These are phyloP conservation scores for Zygoascus bituminiphila DNA, from an alignment of 805 yeast genomes.

Conservation along the genomic window DNA sequence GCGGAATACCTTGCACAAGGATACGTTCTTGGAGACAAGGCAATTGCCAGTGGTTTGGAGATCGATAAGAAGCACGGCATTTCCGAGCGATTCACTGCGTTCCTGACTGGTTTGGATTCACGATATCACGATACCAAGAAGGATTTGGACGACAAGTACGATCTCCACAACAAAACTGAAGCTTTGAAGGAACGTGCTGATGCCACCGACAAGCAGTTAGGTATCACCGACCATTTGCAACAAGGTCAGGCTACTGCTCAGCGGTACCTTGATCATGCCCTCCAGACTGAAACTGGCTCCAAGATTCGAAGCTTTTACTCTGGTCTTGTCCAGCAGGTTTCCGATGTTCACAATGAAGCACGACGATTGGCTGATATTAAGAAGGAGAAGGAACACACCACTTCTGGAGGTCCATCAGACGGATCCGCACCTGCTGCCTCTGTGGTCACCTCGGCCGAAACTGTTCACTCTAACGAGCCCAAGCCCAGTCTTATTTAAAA, in stretches of 20 bases:
- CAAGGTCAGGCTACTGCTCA: slow-evolving; percentile 19
- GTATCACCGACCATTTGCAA: slow-evolving; percentile 34
- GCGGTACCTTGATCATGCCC: slow-evolving; percentile 30
- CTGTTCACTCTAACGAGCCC: neutral
- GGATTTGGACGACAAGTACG: slow-evolving; percentile 1
- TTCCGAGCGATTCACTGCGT: slow-evolving; percentile 47
- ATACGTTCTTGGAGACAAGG: slow-evolving; percentile 53
- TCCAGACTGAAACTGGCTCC: slow-evolving; percentile 39
- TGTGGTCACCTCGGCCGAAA: slow-evolving; percentile 8
- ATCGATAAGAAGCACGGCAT: slow-evolving; percentile 60
- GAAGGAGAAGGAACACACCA: slow-evolving; percentile 25
- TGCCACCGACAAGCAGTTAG: slow-evolving; percentile 35
- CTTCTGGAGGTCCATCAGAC: slow-evolving; percentile 3
- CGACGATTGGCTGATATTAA: slow-evolving; percentile 57
- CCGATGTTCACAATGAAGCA: slow-evolving; percentile 68
- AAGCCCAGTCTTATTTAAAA: too few species aligned
- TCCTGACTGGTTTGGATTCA: slow-evolving; percentile 45
- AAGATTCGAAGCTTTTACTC: slow-evolving; percentile 55
- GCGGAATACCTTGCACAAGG: slow-evolving; percentile 75
- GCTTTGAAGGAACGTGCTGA: slow-evolving; percentile 43
- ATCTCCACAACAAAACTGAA: neutral
- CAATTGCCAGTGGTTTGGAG: slow-evolving; percentile 51
- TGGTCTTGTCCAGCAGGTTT: slow-evolving; percentile 45
- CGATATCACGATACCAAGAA: slow-evolving; percentile 40
- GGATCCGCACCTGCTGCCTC: slow-evolving; percentile 8